Conservation (phyloP, 176 grass and related monocot species). For the Pontederia paniculata region DNA sequence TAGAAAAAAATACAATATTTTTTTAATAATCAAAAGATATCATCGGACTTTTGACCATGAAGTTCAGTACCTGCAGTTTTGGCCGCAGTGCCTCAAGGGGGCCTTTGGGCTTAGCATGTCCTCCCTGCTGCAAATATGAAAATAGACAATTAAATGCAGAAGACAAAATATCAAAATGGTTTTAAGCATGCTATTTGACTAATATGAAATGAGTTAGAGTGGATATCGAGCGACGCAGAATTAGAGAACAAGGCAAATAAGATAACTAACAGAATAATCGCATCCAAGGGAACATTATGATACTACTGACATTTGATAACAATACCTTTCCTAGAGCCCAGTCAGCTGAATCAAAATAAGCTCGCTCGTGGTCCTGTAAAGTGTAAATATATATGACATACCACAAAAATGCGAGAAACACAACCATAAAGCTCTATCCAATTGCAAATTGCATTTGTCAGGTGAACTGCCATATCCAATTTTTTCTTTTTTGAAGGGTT, state of each 20-base stretch:
- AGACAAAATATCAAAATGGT: no score
- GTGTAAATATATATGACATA: not conserved
- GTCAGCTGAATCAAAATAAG: conserved; percentile 11
- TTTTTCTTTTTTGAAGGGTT: no score
- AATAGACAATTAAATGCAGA: not conserved
- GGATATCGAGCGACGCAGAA: not conserved
- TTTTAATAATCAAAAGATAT: not conserved
- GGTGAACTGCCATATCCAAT: no score
- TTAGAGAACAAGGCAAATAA: not conserved
- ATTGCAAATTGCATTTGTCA: no score
- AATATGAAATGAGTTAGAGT: no score
- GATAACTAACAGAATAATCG: no score
- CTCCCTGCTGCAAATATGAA: conserved; percentile 28
- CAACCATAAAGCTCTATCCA: no score
- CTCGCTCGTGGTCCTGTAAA: conserved; percentile 12
- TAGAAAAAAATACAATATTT: conserved; percentile 1
- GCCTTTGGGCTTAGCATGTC: conserved; percentile 65
- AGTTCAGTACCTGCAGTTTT: conserved; percentile 57
- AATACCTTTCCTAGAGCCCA: conserved; percentile 10
- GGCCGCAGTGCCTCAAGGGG: conserved; percentile 88
- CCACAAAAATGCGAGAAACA: no score
- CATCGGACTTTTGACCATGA: not conserved
- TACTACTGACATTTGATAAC: not conserved
- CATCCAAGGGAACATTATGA: no score
- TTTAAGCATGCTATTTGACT: no score